Percentiles rank a stretch among this genome's conserved stretches.
These are phyloP conservation scores for Zygoascus biomembranicola DNA, from an alignment of 805 yeast genomes.

Conservation along the genomic window DNA sequence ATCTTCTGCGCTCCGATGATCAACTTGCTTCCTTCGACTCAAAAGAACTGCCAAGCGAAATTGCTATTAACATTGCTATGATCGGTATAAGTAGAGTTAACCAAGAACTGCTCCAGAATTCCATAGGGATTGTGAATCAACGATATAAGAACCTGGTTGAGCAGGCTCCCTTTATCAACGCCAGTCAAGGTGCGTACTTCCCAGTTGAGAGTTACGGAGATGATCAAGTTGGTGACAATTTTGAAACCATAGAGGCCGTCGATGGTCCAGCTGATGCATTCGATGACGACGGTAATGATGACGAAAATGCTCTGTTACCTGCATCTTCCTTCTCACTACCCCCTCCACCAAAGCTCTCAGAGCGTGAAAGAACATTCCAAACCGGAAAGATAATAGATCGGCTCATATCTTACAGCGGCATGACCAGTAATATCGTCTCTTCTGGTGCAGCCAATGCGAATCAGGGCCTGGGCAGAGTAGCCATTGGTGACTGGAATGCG, in stretches of 20 bases:
- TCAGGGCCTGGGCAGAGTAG: conserved; percentile 22
- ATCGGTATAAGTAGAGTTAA: conserved; percentile 55
- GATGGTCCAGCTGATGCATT: conserved; percentile 10
- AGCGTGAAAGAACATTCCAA: conserved; percentile 9
- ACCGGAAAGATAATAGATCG: conserved; percentile 16
- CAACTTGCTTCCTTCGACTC: conserved; percentile 64
- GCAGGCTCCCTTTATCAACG: conserved; percentile 15
- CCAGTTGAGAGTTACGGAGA: conserved; percentile 28
- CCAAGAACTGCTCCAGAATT: conserved; percentile 47
- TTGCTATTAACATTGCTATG: conserved; percentile 56
- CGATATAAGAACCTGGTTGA: conserved; percentile 48
- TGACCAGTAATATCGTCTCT: conserved; percentile 5
- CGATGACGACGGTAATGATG: conserved; percentile 20
- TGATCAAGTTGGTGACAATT: conserved; percentile 26
- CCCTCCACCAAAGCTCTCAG: conserved; percentile 35
- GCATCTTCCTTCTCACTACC: conserved; percentile 46
- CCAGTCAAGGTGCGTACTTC: conserved; percentile 6
- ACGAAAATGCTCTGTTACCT: conserved; percentile 26
- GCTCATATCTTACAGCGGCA: conserved; percentile 15
- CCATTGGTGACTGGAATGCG: conserved; percentile 46
- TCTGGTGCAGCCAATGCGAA: conserved; percentile 16
- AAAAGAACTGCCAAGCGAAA: conserved; percentile 53
- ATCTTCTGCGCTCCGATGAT: conserved; percentile 53
- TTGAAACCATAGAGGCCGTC: conserved; percentile 17
- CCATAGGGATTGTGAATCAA: conserved; percentile 58